phyloP scores from a whole-genome alignment of 441 rosid genomes.

The Adansonia madagascariensis region DNA sequence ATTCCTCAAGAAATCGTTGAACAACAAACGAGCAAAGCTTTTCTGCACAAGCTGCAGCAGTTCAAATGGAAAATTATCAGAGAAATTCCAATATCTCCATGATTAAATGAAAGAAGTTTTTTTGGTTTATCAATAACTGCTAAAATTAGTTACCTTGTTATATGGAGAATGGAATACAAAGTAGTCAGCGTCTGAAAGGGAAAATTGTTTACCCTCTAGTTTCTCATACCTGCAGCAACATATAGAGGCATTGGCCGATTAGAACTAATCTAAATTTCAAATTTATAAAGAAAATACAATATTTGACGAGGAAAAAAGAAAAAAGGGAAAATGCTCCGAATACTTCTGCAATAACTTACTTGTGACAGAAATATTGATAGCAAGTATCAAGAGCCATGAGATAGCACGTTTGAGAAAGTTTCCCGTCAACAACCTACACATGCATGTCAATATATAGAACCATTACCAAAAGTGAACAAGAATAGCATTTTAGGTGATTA shows the following conservation, averaged over 20 bases:
- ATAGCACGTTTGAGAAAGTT: conserved; percentile 99
- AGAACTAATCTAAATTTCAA: not conserved
- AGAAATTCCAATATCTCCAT: not conserved
- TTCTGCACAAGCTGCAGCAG: conserved; percentile 93
- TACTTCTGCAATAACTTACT: conserved; percentile 49
- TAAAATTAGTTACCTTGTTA: conserved; percentile 67
- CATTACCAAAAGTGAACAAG: conserved; percentile 8
- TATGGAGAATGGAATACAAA: conserved; percentile 95
- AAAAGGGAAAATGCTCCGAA: conserved; percentile 12
- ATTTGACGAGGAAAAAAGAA: not conserved
- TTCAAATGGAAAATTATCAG: conserved; percentile 20
- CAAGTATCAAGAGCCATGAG: conserved; percentile 96
- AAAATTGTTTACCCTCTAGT: conserved; percentile 78
- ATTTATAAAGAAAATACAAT: not conserved
- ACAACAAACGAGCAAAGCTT: conserved; percentile 91
- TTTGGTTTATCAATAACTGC: conserved; percentile 1
- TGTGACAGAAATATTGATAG: conserved; percentile 76
- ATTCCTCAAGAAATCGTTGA: conserved; percentile 76
- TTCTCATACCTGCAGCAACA: conserved; percentile 70
- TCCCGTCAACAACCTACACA: conserved; percentile 95
- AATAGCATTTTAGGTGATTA: not conserved
- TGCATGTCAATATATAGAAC: conserved; percentile 17
- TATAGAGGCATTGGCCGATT: conserved; percentile 22
- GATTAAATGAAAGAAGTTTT: conserved; percentile 19
- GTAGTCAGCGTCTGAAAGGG: conserved; percentile 73